Conservation (phyloP, 2,329 filamentous ascomycete species). For the Fusarium gaditjirri region DNA sequence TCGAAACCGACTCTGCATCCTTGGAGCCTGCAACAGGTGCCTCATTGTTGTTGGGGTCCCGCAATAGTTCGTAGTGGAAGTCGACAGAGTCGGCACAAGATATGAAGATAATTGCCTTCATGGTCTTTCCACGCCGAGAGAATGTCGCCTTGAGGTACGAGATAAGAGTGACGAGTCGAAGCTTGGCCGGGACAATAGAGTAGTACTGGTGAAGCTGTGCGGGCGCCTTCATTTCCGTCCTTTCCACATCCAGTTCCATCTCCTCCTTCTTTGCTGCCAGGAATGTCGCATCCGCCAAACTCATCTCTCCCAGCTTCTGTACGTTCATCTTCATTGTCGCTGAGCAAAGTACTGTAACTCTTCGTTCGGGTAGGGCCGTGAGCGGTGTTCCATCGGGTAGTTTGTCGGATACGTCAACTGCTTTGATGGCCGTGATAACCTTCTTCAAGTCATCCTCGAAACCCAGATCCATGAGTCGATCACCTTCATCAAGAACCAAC, state of each 20-base stretch:
- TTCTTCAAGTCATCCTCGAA: conserved; percentile 94
- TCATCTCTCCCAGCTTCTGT: conserved; percentile 92
- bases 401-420: conserved; percentile 67
- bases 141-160: conserved; percentile 89
- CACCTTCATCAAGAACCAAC: conserved; percentile 95
- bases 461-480: conserved; percentile 97
- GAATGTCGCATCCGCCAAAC: conserved; percentile 90
- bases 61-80: conserved; percentile 91
- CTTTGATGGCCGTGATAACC: conserved; percentile 82
- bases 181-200: conserved; percentile 85
- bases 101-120: conserved; percentile 97
- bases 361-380: conserved; percentile 75
- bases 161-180: conserved; percentile 88
- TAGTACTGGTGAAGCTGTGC: conserved; percentile 95
- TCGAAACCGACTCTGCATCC: conserved; percentile 54
- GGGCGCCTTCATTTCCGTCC: conserved; percentile 78
- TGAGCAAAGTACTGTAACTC: conserved; percentile 91
- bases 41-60: conserved; percentile 49
- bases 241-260: conserved; percentile 57
- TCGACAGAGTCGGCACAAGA: conserved; percentile 97
- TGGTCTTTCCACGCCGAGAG: conserved; percentile 86
- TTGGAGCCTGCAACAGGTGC: conserved; percentile 45
- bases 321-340: conserved; percentile 99
- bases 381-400: conserved; percentile 68
- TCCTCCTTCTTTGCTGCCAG: conserved; percentile 74